Base-by-base conservation (phyloP, 2,329 filamentous ascomycete species). In the Colletotrichum acutatum region DNA sequence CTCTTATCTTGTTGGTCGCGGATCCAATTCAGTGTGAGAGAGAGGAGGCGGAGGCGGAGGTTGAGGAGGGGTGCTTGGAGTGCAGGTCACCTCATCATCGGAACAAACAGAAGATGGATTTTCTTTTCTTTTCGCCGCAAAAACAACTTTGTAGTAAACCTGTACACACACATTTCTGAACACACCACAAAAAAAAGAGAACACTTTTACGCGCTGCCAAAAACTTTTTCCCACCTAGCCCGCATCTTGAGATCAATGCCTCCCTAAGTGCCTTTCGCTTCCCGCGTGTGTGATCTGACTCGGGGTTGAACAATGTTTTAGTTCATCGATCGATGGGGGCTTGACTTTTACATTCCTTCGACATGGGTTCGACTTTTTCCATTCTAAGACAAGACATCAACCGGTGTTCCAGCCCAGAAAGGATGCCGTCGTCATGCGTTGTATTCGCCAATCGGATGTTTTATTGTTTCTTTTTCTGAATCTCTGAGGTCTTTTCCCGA, bases 11-110 rank as follows among this genome's bases (percentile, higher is more conserved):
- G 62, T 60, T 66, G 59, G 60, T 57, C 63, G 32, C 58, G 62
- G 56, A 52, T 46, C 30, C 52, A 68, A 53, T 30, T 19, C 30
- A 56, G 32, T 28, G 53, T 49, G 54, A 49, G 34, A 24, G 24
- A 56, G 34, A 57, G 12, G 52, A 30, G 6, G 12, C 6, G 26
- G 65, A 37, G 42, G 42, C 19, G 42, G 56, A 22, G 8, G 42
- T 6, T 26, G 37, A 22, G 5, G 28, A 34, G n/a, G 53, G 30
- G 32, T 66, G 61, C n/a, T 73, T 64, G 32, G 72, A 65, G 69
- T 74, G 69, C 72, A 42, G 72, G 72, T 46, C 72, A 74, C 72
- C 26, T 22, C 30, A 68, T 64, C 72, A 69, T 58, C 63, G 46
- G 32, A 70, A 70, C 69, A 59, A 54, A 59, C 65, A 72, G 37